These are phyloP conservation scores for Fusarium nelsonii DNA, from an alignment of 2,329 filamentous ascomycete species.

Conservation along the genomic window DNA sequence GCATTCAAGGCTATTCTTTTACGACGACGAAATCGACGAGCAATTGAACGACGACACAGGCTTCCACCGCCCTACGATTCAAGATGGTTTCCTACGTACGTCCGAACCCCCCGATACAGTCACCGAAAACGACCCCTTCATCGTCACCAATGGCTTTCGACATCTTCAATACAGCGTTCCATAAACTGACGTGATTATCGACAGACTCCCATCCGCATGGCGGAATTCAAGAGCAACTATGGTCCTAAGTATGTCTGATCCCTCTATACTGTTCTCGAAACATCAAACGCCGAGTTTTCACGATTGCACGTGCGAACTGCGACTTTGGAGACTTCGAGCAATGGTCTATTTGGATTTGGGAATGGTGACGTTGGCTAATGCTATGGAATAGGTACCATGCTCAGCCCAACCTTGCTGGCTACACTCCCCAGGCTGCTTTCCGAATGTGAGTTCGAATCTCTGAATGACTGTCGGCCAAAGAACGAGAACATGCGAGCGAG, in stretches of 20 bases:
- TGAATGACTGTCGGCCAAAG: background rate
- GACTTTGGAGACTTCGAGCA: background rate
- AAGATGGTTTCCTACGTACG: constrained; percentile 59
- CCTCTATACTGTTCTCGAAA: background rate
- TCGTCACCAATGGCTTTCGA: constrained; percentile 22
- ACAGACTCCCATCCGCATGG: constrained; percentile 62
- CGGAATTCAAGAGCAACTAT: constrained; percentile 71
- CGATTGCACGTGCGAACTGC: constrained; percentile 5
- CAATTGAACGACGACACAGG: constrained; percentile 55
- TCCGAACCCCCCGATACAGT: constrained; percentile 2
- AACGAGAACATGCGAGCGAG: constrained; percentile 24
- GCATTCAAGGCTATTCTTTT: constrained; percentile 47
- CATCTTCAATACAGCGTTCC: background rate
- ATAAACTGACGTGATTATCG: constrained; percentile 50
- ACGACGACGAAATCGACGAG: constrained; percentile 50
- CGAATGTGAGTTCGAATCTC: constrained; percentile 62
- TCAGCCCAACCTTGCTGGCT: constrained; percentile 67
- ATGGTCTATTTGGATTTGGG: background rate
- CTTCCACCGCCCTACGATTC: constrained; percentile 50
- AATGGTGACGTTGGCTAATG: constrained; percentile 47
- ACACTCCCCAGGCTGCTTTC: constrained; percentile 61
- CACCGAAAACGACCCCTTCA: background rate
- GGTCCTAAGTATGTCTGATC: constrained; percentile 70
- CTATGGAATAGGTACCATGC: constrained; percentile 65
- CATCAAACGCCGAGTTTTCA: constrained; percentile 6